These are phyloP conservation scores for Colletotrichum sublineola DNA, from an alignment of 2,329 filamentous ascomycete species.

Conservation along the genomic window DNA sequence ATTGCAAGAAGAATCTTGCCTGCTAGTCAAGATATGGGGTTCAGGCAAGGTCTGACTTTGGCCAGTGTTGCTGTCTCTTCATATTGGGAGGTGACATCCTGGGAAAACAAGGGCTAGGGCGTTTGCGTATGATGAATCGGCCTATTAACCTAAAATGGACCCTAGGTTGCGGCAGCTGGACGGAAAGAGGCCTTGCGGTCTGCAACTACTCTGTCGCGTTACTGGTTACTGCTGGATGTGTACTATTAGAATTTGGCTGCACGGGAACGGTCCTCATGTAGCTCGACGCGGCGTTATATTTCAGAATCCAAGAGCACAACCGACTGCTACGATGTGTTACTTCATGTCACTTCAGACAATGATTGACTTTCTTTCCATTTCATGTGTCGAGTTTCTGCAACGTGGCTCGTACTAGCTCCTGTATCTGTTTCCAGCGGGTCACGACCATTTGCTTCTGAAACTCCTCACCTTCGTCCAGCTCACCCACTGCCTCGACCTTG, in stretches of 20 bases:
- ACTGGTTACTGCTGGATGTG: conserved; percentile 21
- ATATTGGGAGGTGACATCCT: neutral
- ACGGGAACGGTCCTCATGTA: conserved; percentile 2
- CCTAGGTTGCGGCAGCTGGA: neutral
- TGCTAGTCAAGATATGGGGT: neutral
- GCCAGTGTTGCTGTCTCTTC: neutral
- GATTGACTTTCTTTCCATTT: neutral
- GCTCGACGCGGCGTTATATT: conserved; percentile 35
- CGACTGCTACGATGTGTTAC: neutral
- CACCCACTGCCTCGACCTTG: conserved; percentile 49
- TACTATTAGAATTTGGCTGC: conserved; percentile 38
- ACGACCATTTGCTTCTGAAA: conserved; percentile 55
- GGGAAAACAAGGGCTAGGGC: neutral
- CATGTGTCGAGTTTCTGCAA: conserved; percentile 47
- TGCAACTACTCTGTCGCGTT: neutral
- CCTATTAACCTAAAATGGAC: neutral
- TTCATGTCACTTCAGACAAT: conserved; percentile 1
- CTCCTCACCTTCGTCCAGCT: conserved; percentile 48
- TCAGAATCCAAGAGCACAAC: conserved; percentile 23
- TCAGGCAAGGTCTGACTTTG: neutral
- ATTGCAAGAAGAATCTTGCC: neutral
- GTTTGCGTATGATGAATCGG: neutral
- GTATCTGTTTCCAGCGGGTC: conserved; percentile 60
- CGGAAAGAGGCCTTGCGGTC: neutral
- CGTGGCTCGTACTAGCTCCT: conserved; percentile 52